These are phyloP conservation scores for Amanita thiersii DNA, from an alignment of 768 basidiomycete genomes.

Conservation along the genomic window DNA sequence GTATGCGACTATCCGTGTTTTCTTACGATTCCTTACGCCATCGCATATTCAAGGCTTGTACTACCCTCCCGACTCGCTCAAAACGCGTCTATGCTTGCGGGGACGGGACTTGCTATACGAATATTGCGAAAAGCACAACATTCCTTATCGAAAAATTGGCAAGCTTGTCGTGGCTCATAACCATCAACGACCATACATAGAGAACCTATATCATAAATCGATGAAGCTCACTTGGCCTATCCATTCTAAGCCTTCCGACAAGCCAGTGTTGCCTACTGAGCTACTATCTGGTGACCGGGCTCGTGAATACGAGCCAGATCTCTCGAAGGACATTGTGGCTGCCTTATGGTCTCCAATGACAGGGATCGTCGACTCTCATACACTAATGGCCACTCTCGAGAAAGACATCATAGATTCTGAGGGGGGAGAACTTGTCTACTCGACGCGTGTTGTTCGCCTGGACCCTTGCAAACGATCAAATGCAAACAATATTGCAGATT, in stretches of 20 bases:
- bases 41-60: constrained; percentile 51
- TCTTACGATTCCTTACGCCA: not conserved
- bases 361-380: constrained; percentile 86
- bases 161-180: constrained; percentile 84
- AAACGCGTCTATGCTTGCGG: constrained; percentile 79
- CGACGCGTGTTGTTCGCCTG: constrained; percentile 78
- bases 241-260: constrained; percentile 22
- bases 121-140: constrained; percentile 51
- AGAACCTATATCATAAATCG: constrained; percentile 58
- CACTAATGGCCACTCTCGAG: constrained; percentile 77
- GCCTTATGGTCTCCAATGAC: constrained; percentile 83
- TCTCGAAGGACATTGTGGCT: constrained; percentile 59
- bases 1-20: constrained; percentile 23
- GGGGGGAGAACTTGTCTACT: constrained; percentile 61
- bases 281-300: constrained; percentile 66
- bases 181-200: constrained; percentile 63
- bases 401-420: constrained; percentile 70
- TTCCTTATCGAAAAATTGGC: constrained; percentile 68
- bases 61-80: constrained; percentile 77
- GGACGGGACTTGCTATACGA: constrained; percentile 82
- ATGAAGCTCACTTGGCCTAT: constrained; percentile 42
- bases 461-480: constrained; percentile 44
- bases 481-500: constrained; percentile 15
- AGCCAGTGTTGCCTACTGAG: constrained; percentile 47
- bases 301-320: constrained; percentile 70